Base-by-base conservation (phyloP, 768 basidiomycete genomes). In the Lactarius hatsudake region DNA sequence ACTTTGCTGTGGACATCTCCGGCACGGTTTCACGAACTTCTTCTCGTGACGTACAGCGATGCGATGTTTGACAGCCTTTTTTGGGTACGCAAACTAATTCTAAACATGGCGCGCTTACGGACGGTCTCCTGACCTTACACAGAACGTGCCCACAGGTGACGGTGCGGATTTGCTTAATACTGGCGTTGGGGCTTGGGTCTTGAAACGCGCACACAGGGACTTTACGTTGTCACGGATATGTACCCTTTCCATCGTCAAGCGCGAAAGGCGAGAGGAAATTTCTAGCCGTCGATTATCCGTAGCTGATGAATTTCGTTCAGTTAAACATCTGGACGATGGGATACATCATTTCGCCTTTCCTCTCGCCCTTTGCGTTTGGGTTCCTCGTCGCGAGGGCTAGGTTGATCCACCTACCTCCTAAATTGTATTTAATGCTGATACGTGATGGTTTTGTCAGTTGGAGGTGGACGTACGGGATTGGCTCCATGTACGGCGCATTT, bases 281-380 rank as follows among this genome's bases (percentile, higher is more conserved):
- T 6, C 8, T n/a, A 17, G 5, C 9, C 17, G 10, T 51, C 12
- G 28, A 36, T 34, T 55, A 40, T 17, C 32, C 38, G 5, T 18
- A 12, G 42, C 48, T 62, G 42, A 38, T 32, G 17, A 45, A 23
- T 23, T n/a, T 6, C 30, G 28, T 23, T 7, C 66, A 88, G 86
- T 80, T 89, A 42, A 88, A 87, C 69, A 75, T 86, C 59, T 89
- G 87, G 88, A 89, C 87, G 3, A 85, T 90, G 82, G 89, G 87
- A 1, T 87, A 89, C 77, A 82, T 90, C 72, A 74, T 88, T 32
- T 86, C 86, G 17, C 86, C 84, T 12, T 86, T 86, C 78, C 71
- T 85, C 12, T 87, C 86, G 2, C 89, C 88, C 0, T 88, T 87
- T 72, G 80, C 83, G 0, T 86, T 88, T 68, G 88, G 89, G 4